Evolutionary conservation across 192 early-diverging fungal genomes (phyloP).

Genomic region (Coemansia sp.): DNA sequence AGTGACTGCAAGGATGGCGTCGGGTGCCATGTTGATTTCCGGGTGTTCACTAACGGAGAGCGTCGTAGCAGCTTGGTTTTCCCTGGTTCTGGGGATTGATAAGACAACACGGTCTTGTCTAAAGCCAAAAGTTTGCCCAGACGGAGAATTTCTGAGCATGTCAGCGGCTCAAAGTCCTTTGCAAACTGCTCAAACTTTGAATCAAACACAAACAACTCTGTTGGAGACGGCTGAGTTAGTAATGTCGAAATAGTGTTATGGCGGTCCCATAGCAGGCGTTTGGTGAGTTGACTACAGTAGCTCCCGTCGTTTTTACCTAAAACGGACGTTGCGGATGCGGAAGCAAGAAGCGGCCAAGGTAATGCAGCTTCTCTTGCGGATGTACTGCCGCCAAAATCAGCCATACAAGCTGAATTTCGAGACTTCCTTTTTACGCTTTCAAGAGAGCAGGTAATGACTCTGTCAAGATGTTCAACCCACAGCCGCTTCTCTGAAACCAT

Average conservation of each 20-base stretch:
- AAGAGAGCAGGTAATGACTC: constrained; percentile 42
- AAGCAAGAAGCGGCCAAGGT: no score
- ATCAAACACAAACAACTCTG: background rate
- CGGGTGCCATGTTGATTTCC: background rate
- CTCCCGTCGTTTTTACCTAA: no score
- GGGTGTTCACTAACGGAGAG: no score
- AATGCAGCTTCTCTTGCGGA: no score
- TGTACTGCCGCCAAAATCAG: background rate
- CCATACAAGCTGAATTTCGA: background rate
- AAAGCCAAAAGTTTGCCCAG: constrained; percentile 1
- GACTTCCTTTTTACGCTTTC: background rate
- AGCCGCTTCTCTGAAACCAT: constrained; percentile 55
- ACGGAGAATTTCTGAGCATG: constrained; percentile 44
- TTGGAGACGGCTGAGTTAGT: background rate
- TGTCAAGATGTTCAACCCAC: constrained; percentile 53
- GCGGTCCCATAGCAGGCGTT: no score
- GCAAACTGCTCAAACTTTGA: constrained; percentile 4
- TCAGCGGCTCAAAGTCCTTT: constrained; percentile 24
- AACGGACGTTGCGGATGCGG: no score
- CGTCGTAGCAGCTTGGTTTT: background rate
- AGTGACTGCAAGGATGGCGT: background rate
- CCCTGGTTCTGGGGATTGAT: background rate
- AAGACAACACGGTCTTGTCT: background rate
- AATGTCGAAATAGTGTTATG: background rate
- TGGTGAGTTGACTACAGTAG: no score